Conservation (phyloP, 2,329 filamentous ascomycete species). For the Penicillium freii region DNA sequence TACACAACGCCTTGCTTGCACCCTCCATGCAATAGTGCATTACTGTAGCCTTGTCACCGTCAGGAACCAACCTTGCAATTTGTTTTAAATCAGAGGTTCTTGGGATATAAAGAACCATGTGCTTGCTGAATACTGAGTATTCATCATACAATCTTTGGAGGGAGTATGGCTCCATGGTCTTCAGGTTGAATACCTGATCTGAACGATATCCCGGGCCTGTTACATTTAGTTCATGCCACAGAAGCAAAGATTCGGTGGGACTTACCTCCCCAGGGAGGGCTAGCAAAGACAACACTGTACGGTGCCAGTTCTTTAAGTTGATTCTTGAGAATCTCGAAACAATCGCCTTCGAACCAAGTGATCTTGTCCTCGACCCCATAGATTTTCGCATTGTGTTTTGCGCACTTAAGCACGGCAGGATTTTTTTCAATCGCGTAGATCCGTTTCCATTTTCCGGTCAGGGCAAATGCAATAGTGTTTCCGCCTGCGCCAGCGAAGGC, state of each 20-base stretch:
- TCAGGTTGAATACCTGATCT: conserved; percentile 75
- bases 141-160: conserved; percentile 61
- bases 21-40: conserved; percentile 91
- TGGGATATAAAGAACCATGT: conserved; percentile 76
- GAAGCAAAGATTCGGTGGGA: background rate
- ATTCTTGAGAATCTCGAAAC: conserved; percentile 67
- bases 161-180: conserved; percentile 84
- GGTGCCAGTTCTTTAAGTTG: conserved; percentile 49
- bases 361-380: conserved; percentile 79
- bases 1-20: conserved; percentile 73
- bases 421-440: conserved; percentile 90
- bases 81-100: conserved; percentile 80
- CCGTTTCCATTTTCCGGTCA: conserved; percentile 72
- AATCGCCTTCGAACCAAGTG: conserved; percentile 83
- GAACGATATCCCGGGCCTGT: conserved; percentile 62
- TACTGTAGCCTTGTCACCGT: conserved; percentile 63
- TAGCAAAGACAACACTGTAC: conserved; percentile 65
- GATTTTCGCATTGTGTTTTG: conserved; percentile 83
- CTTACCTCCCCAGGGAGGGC: conserved; percentile 71
- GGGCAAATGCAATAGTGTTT: conserved; percentile 92
- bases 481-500: conserved; percentile 89
- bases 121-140: conserved; percentile 53
- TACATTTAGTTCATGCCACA: conserved; percentile 1
- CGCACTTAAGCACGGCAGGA: conserved; percentile 75
- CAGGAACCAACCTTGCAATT: conserved; percentile 57